Evolutionary conservation across 805 yeast species (phyloP).

Genomic region (Kodamaea lidongshanica): DNA sequence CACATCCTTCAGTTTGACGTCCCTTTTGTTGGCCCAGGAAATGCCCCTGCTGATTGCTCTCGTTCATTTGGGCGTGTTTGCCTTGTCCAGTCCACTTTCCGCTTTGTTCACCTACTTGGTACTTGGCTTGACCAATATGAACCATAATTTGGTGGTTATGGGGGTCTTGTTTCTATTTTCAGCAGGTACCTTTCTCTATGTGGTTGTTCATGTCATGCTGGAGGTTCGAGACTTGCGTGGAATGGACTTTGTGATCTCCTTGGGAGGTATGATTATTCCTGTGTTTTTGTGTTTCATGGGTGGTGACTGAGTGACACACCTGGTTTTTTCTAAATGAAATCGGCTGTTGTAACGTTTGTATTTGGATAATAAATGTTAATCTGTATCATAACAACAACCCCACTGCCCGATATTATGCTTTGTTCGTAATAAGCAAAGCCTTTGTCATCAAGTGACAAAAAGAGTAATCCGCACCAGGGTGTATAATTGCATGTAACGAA

Average conservation of each 20-base stretch:
- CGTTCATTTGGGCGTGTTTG: conserved; percentile 47
- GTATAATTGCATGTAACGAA: no score
- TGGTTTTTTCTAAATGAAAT: no score
- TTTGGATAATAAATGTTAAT: no score
- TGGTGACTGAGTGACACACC: conserved; percentile 11
- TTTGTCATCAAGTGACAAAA: no score
- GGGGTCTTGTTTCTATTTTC: conserved; percentile 57
- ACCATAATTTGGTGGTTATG: conserved; percentile 31
- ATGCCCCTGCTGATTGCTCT: conserved; percentile 26
- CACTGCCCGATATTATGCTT: no score
- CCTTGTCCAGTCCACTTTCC: conserved; percentile 56
- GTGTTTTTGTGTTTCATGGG: conserved; percentile 19
- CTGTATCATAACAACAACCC: no score
- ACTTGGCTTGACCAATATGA: conserved; percentile 24
- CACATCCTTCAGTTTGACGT: conserved; percentile 60
- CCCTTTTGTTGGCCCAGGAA: conserved; percentile 43
- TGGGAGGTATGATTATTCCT: conserved; percentile 24
- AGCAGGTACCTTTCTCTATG: conserved; percentile 69
- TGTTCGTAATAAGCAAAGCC: no score
- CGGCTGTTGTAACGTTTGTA: no score
- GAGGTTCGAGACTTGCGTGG: conserved; percentile 19
- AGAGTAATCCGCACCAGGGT: no score
- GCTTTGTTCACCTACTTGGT: conserved; percentile 46
- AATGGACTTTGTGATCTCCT: conserved; percentile 13
- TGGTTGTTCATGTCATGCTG: conserved; percentile 58